phyloP scores from a whole-genome alignment of 2,329 filamentous ascomycete species.

The Paracoccidioides brasiliensis region DNA sequence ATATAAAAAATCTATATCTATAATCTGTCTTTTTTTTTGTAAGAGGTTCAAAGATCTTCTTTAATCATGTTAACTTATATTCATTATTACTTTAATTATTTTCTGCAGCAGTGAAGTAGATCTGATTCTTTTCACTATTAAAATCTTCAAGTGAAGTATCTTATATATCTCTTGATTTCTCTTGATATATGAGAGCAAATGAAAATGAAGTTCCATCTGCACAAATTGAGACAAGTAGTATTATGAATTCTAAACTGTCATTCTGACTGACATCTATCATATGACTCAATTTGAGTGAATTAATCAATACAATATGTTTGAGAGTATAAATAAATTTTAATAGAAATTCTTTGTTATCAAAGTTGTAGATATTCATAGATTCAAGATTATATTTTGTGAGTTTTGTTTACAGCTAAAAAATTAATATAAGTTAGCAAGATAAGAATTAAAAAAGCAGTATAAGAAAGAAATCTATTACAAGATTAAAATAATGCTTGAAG shows the following conservation, averaged over 20 bases:
- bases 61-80: too few relatives aligned
- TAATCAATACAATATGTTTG: constrained; percentile 3
- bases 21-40: background rate
- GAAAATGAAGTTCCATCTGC: too few relatives aligned
- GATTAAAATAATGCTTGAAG: constrained; percentile 3
- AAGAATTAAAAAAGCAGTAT: background rate
- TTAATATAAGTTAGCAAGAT: background rate
- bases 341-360: constrained; percentile 5
- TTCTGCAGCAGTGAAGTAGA: too few relatives aligned
- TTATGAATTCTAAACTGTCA: constrained; percentile 2
- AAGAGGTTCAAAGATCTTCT: background rate
- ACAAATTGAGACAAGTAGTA: constrained; percentile 1
- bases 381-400: constrained; percentile 5
- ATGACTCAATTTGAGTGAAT: background rate
- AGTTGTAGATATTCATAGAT: constrained; percentile 6
- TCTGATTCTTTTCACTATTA: too few relatives aligned
- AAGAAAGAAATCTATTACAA: background rate
- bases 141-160: too few relatives aligned
- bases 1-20: constrained; percentile 1
- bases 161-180: too few relatives aligned
- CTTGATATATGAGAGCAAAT: too few relatives aligned
- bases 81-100: too few relatives aligned
- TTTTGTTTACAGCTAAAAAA: background rate
- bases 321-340: background rate
- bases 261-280: background rate